Evolutionary conservation across 2,329 filamentous ascomycete species (phyloP), one percentile per base, ranked within the genome.

Genomic region (Neopestalotiopsis clavispora): DNA sequence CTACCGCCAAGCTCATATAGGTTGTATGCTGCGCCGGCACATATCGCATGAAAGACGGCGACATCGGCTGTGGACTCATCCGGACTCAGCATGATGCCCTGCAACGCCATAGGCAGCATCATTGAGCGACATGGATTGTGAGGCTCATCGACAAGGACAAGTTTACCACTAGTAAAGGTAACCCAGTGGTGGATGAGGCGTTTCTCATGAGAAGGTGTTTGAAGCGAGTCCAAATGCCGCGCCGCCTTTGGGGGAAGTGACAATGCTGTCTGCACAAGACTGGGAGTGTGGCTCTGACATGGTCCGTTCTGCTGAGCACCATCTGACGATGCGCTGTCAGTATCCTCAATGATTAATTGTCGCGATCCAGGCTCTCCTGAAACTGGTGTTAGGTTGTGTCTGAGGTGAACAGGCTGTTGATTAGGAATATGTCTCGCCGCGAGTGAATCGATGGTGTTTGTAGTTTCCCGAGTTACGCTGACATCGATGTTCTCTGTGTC

Each of bases 21-120:
- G 20, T 79, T 76, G 63, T 82, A 80, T 0, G 80, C 80, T 4
- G 82, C 81, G 4, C 80, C 80, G 0, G 83, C 80, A 17, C 82
- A 75, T 17, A 75, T 65, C 42, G 73, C 74, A 40, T 75, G 74
- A 59, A 75, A 75, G 2, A 71, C 73, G 23, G 71, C 72, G 4
- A 75, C 69, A 45, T 75, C 67, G 20, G 73, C 69, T 13, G 68
- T 74, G 13, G 73, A 75, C 17, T 69, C 69, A 1, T 67, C 56
- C 2, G 70, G 69, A 30, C 52, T 67, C 23, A 72, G 72, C 17
- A 70, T 71, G 13, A 75, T 61, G 17, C 74, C 74, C 4, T 59
- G 65, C 30, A 75, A 67, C 1, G 74, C 74, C 74, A 75, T 75
- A 2, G 73, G 74, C 3, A 75, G 69, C 74, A 75, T 75, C 69